Evolutionary conservation across 768 basidiomycete species (phyloP).

Genomic region (Trametes cingulata): DNA sequence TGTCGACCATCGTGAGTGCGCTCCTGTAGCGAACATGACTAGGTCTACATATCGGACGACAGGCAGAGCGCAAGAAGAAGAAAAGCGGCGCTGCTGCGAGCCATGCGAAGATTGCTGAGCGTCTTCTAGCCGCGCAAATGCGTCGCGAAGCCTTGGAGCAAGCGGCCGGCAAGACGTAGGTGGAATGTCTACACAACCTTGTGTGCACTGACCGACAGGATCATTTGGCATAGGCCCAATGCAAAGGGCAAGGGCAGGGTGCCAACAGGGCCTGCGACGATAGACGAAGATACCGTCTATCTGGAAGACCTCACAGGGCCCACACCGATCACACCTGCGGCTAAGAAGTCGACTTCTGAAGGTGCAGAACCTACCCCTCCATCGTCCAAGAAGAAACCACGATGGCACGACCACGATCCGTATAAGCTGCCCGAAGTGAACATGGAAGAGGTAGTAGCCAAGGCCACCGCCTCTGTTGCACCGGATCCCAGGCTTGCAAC

Average conservation of each 20-base stretch:
- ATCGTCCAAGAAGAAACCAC: conserved; percentile 58
- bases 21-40: background rate
- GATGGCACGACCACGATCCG: conserved; percentile 82
- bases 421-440: conserved; percentile 89
- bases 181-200: background rate
- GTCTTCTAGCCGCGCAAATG: conserved; percentile 90
- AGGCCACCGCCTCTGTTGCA: conserved; percentile 56
- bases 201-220: background rate
- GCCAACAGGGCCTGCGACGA: conserved; percentile 45
- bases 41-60: background rate
- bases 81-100: conserved; percentile 88
- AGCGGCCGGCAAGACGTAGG: conserved; percentile 46
- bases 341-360: conserved; percentile 12
- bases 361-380: conserved; percentile 38
- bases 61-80: conserved; percentile 89
- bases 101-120: conserved; percentile 87
- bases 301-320: conserved; percentile 79
- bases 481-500: conserved; percentile 95
- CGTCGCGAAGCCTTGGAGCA: conserved; percentile 83
- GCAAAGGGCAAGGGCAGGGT: conserved; percentile 49
- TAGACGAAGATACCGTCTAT: conserved; percentile 79
- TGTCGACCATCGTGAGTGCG: conserved; percentile 76
- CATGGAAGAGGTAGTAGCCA: conserved; percentile 60
- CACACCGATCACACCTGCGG: conserved; percentile 53
- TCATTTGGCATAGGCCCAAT: conserved; percentile 7